phyloP scores from a whole-genome alignment of 345 rosid genomes.

The sweet orange (Citrus sinensis) region DNA sequence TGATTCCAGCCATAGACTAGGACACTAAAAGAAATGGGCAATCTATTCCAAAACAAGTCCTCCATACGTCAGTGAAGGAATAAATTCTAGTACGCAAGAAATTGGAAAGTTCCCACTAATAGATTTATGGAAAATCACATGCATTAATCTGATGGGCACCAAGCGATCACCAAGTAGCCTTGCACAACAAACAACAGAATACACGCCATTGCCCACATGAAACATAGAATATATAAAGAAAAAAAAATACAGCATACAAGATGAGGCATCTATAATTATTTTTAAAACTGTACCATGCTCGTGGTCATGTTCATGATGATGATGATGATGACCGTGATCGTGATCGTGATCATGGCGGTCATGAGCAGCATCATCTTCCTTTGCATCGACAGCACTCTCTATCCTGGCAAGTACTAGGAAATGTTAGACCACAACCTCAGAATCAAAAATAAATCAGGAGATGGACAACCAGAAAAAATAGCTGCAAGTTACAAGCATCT shows the following conservation, averaged over 20 bases:
- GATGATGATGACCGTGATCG: conserved; percentile 1
- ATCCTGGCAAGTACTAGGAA: conserved; percentile 48
- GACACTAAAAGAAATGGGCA: not conserved
- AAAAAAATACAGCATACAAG: not conserved
- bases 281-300: conserved; percentile 47
- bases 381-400: conserved; percentile 64
- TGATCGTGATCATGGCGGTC: conserved; percentile 42
- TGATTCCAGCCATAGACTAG: not conserved
- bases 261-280: not conserved
- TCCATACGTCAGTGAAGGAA: not conserved
- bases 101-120: not conserved
- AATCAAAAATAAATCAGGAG: not conserved
- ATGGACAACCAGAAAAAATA: not conserved
- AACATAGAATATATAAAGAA: not conserved
- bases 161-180: not conserved
- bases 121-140: not conserved
- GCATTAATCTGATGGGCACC: not conserved
- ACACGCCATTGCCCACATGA: not conserved
- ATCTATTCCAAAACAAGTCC: not conserved
- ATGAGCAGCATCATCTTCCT: conserved; percentile 47
- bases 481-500: not conserved
- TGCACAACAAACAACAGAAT: not conserved
- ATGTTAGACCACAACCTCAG: conserved; percentile 14
- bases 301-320: conserved; percentile 36
- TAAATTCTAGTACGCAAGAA: not conserved